Base-by-base conservation (phyloP, 768 basidiomycete species). In the Tylopilus subfusipes region DNA sequence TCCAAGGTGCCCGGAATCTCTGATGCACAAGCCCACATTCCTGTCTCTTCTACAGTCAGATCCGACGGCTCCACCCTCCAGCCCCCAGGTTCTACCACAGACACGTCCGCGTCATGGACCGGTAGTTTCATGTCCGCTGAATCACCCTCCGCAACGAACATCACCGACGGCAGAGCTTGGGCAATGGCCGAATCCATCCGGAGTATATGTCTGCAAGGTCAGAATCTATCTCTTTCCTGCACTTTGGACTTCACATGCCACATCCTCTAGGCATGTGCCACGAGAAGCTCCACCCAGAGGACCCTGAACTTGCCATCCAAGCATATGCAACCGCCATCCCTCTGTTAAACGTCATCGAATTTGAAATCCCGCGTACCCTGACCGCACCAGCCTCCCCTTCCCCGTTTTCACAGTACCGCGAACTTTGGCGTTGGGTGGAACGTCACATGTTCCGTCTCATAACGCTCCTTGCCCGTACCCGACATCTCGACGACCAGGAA, bases 381-480 rank as follows among this genome's bases (percentile, higher is more conserved):
- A 64, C 61, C 47, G 58, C 52, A 59, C 67, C 59, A 48, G 27
- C 44, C 1, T 65, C 49, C 53, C 65, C 29, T 73, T 72, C 79
- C 3, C 76, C 84, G 5, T 93, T 93, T 61, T 66, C 73, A 4
- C 79, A 79, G 43, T 84, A 88, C 52, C 86, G 88, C 8, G 94
- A 98, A 63, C 76, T 95, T 11, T 93, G 91, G 78, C 78, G 93
- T 47, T 94, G 90, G 89, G 76, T 82, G 3, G 92, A 96, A 61
- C 78, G 84, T 19, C 76, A 91, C 22, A 73, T 94, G n/a, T 88
- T 89, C 75, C 81, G 94, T n/a, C 85, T 84, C 2, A 78, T 90
- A 40, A 73, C 89, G 2, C 69, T 93, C 0, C 80, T 84, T 16
- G 74, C 90, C 4, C 77, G 78, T 14, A 70, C 72, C 0, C 73